Base-by-base conservation (phyloP, 495 filamentous ascomycete species). In the Penicillium fimorum region DNA sequence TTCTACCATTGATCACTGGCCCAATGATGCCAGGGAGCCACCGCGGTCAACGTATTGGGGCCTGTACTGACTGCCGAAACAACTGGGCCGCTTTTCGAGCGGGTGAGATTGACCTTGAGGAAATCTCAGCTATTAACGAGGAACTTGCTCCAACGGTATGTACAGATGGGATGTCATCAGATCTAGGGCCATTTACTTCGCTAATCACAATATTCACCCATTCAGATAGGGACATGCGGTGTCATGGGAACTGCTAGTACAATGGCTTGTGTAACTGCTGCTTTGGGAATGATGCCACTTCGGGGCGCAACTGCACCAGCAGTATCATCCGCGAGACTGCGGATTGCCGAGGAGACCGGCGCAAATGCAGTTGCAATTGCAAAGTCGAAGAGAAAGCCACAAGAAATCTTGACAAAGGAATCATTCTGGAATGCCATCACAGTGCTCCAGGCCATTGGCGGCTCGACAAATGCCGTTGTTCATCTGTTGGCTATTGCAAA, bases 161-260 rank as follows among this genome's bases (percentile, higher is more conserved):
- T 71, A 17, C 22, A 10, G 12, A 30, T 15, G 33, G 10, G 30
- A 32, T n/a, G 10, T 20, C 43, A 47, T 41, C 57, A n/a, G 20
- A 17, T 18, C 29, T 2, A 9, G 3, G 37, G 6, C 20, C 24
- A 29, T 18, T n/a, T 10, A 46, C 5, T 29, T 18, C 13, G n/a
- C 52, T 54, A 47, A 54, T 25, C 8, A 3, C 41, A 25, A 37
- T 20, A 2, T 1, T 5, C 17, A 5, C 10, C 5, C 12, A 3
- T 20, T 30, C 55, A 86, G 83, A 77, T 78, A 5, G 85, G 85
- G 22, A 87, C 85, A 10, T 87, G 85, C 61, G 85, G 85, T 22
- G 85, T 87, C 3, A 87, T 87, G 84, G 85, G 85, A 12, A 88
- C 85, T 10, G 85, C 85, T 7, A 83, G 79, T 44, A 88, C 85